Percentiles rank a stretch among this genome's conserved stretches.
Conservation (phyloP, 345 rosid genomes). For the Anacardium occidentale region DNA sequence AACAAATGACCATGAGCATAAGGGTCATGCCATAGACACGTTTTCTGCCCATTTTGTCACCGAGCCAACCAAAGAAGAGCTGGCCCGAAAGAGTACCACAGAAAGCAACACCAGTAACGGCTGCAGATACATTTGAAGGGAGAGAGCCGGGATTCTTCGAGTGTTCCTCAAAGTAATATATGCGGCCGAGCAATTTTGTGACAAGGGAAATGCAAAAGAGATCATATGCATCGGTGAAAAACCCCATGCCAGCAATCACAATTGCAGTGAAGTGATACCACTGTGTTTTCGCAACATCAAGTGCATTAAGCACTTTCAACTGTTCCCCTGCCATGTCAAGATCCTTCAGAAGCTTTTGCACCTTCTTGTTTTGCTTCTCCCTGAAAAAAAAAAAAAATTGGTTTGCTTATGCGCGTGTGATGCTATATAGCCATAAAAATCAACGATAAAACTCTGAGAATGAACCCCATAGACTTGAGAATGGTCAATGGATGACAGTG, state of each 20-base stretch:
- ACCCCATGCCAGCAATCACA: conserved; percentile 80
- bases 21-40: conserved; percentile 65
- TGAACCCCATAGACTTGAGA: background rate
- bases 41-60: conserved; percentile 75
- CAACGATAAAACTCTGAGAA: background rate
- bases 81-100: conserved; percentile 73
- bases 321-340: conserved; percentile 43
- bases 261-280: conserved; percentile 61
- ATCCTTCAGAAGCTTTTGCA: conserved; percentile 6
- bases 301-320: conserved; percentile 49
- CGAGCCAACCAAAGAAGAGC: conserved; percentile 81
- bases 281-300: conserved; percentile 59
- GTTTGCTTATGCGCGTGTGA: no score
- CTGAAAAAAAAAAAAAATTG: background rate
- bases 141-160: conserved; percentile 50
- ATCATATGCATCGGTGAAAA: conserved; percentile 80
- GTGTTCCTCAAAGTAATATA: conserved; percentile 52
- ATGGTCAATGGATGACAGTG: background rate
- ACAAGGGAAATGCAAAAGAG: conserved; percentile 73
- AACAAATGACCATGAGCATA: conserved; percentile 57
- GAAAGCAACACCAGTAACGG: conserved; percentile 74
- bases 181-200: conserved; percentile 71
- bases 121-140: conserved; percentile 54
- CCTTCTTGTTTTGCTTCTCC: background rate
- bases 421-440: background rate